Evolutionary conservation across 805 yeast genomes (phyloP).

Genomic region (Suhomyces sp.): DNA sequence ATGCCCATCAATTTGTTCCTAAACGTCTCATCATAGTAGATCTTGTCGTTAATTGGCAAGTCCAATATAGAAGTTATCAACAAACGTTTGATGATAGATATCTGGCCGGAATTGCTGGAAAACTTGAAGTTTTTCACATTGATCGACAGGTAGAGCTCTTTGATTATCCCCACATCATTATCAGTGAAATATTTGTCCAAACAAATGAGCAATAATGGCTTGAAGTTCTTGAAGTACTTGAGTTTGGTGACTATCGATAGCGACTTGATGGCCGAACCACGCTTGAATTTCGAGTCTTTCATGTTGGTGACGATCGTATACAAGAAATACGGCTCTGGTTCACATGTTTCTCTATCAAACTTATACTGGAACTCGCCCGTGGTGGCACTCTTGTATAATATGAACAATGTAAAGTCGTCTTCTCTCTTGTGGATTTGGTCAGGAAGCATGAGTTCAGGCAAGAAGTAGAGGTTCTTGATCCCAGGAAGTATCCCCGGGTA

Average conservation of each 20-base stretch:
- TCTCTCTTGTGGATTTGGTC: conserved; percentile 54
- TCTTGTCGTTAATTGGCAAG: conserved; percentile 40
- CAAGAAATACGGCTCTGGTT: conserved; percentile 47
- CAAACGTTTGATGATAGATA: conserved; percentile 33
- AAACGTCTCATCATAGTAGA: conserved; percentile 38
- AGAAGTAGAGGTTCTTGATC: conserved; percentile 29
- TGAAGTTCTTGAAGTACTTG: conserved; percentile 52
- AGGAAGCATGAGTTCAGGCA: conserved; percentile 61
- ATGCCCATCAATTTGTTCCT: conserved; percentile 34
- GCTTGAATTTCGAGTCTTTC: conserved; percentile 39
- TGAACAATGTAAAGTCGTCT: conserved; percentile 58
- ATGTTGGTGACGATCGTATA: conserved; percentile 54
- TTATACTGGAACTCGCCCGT: conserved; percentile 40
- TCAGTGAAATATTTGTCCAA: conserved; percentile 45
- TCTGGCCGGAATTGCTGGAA: conserved; percentile 11
- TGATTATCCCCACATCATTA: conserved; percentile 18
- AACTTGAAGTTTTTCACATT: conserved; percentile 29
- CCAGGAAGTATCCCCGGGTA: conserved; percentile 48
- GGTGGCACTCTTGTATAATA: conserved; percentile 44
- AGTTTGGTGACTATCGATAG: conserved; percentile 56
- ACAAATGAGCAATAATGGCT: conserved; percentile 54
- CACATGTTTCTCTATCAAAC: conserved; percentile 30
- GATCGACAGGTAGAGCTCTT: conserved; percentile 29
- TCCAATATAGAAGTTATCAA: conserved; percentile 42
- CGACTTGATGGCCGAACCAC: conserved; percentile 62